phyloP scores from a whole-genome alignment of 2,329 filamentous ascomycete species.

The Colletotrichum sp. region DNA sequence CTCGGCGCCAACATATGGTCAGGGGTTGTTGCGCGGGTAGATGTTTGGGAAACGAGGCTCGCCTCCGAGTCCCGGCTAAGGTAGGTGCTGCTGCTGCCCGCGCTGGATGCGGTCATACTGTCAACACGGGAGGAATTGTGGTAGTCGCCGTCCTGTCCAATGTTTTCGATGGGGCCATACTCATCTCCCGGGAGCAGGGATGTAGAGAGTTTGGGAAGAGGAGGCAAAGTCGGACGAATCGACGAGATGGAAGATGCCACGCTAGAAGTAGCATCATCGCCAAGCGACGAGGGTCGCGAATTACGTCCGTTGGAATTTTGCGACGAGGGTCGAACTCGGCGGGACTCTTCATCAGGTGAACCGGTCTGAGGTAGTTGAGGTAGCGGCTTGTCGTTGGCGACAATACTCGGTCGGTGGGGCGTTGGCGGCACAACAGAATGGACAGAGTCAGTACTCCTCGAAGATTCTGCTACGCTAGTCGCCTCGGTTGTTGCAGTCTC shows the following conservation, averaged over 20 bases:
- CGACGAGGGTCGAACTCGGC: constrained; percentile 21
- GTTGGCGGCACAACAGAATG: constrained; percentile 26
- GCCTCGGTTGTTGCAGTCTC: constrained; percentile 39
- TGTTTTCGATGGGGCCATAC: constrained; percentile 52
- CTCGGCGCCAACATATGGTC: constrained; percentile 64
- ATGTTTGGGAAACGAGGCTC: constrained; percentile 80
- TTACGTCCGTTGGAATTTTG: constrained; percentile 35
- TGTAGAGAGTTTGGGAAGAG: constrained; percentile 63
- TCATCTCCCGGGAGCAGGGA: constrained; percentile 52
- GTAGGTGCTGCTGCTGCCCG: constrained; percentile 80
- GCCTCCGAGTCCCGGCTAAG: constrained; percentile 81
- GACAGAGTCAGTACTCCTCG: constrained; percentile 35
- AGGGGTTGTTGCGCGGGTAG: constrained; percentile 87
- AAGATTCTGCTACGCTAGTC: constrained; percentile 43
- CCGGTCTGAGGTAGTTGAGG: constrained; percentile 67
- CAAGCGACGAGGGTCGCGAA: constrained; percentile 48
- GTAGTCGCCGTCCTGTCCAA: constrained; percentile 55
- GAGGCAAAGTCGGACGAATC: constrained; percentile 54
- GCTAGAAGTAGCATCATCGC: constrained; percentile 47
- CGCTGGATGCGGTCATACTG: constrained; percentile 76
- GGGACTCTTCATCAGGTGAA: constrained; percentile 35
- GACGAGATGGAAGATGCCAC: constrained; percentile 53
- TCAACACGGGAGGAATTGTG: constrained; percentile 64
- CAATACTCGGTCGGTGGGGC: constrained; percentile 40
- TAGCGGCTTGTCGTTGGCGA: constrained; percentile 67